Conservation (phyloP, 805 yeast species). For the Sugiyamaella mastotermitis region DNA sequence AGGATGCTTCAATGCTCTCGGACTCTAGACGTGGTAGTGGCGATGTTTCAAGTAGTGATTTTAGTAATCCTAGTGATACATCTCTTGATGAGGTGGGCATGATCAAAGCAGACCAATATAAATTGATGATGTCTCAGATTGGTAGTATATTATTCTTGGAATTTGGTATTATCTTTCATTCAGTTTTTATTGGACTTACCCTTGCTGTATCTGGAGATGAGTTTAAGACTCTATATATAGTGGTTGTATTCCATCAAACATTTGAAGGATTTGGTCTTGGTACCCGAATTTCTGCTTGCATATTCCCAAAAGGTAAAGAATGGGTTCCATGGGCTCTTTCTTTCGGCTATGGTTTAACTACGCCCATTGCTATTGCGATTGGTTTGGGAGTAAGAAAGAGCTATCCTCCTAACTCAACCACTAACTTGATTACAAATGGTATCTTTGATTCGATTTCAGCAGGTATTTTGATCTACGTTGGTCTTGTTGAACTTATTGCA, state of each 20-base stretch:
- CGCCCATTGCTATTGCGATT: conserved; percentile 72
- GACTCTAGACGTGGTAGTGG: not conserved
- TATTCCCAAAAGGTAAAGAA: conserved; percentile 43
- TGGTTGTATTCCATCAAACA: conserved; percentile 49
- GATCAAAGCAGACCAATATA: not conserved
- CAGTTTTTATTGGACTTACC: conserved; percentile 73
- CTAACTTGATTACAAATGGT: conserved; percentile 61
- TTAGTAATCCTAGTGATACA: not conserved
- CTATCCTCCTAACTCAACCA: conserved; percentile 46
- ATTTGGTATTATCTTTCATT: conserved; percentile 78
- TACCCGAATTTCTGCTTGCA: conserved; percentile 61
- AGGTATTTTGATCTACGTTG: conserved; percentile 73
- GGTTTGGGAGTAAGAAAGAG: conserved; percentile 69
- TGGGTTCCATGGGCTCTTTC: conserved; percentile 50
- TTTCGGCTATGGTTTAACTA: conserved; percentile 48
- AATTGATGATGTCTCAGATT: conserved; percentile 26
- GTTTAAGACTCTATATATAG: conserved; percentile 65
- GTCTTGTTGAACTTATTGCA: conserved; percentile 74
- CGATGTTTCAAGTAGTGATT: too few relatives aligned
- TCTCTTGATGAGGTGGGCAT: not conserved
- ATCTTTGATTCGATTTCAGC: conserved; percentile 69
- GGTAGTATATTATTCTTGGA: conserved; percentile 56
- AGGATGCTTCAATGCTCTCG: too few relatives aligned
- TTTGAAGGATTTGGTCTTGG: conserved; percentile 87
- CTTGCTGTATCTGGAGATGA: conserved; percentile 75